Evolutionary conservation across 176 grass and related monocot genomes (phyloP), one percentile per base, ranked within the genome.

Genomic region (Cocos nucifera): DNA sequence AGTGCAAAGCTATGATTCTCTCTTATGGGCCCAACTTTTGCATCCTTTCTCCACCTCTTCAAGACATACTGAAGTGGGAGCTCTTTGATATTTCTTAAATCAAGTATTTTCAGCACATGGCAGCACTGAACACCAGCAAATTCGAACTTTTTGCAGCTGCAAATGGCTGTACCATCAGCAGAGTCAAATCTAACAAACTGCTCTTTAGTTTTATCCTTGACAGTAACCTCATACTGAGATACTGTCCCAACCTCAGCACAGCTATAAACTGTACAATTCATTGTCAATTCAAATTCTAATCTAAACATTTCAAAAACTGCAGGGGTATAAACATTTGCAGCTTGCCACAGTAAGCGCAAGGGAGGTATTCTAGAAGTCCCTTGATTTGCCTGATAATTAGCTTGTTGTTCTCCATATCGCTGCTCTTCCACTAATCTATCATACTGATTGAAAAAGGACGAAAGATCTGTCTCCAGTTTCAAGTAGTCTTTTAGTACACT

Each of bases 31-130:
- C 83, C 82, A 67, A 67, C 81, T 54, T 83, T 81, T 48, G 90
- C 90, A 80, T 89, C 85, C 57, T 83, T 95, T 67, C 82, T 63
- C 85, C 90, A 95, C 78, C 85, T 95, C 70, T 89, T 81, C 73
- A 95, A 68, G 57, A 89, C 75, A 65, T 95, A 89, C 27, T 83
- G 82, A 28, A 35, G 67, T 68, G 85, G 90, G 58, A 95, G 79
- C 73, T 95, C 90, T 74, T 95, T 89, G 20, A 89, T 83, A 80
- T 95, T 89, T 89, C 75, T 89, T 1, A 83, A 50, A 51, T 95
- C 90, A 59, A 86, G 75, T 53, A 95, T 69, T 83, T 89, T 95
- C 58, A 95, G 55, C 20, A 65, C 16, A 75, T 95, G 90, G 62
- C 90, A 89, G 54, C 90, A 95, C 22, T 69, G 90, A 65, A 89